A percentile compares a stretch with the other conserved stretches of the same genome.
phyloP scores from a whole-genome alignment of 169 alveolate species.

The Theileria sp. region DNA sequence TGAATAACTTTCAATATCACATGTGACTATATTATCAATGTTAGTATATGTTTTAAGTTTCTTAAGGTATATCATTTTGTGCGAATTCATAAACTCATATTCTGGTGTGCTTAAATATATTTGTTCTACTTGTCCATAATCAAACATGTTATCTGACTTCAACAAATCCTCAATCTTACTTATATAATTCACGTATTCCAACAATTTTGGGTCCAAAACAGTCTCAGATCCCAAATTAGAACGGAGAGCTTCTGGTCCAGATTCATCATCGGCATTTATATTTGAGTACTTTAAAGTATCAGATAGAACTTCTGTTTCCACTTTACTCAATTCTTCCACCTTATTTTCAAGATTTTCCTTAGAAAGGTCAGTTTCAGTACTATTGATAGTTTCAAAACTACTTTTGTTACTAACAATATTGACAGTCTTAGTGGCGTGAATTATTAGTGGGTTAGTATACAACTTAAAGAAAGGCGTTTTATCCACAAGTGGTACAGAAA shows the following conservation, averaged over 20 bases:
- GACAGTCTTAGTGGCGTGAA: background rate
- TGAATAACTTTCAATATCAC: background rate
- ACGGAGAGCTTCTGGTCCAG: background rate
- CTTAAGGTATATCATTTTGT: slow-evolving; percentile 24
- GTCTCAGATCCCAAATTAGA: background rate
- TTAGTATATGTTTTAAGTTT: background rate
- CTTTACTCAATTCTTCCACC: background rate
- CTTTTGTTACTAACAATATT: background rate
- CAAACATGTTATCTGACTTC: background rate
- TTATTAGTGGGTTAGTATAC: slow-evolving; percentile 1
- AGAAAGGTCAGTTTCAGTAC: background rate
- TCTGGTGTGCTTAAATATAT: background rate
- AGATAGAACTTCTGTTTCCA: background rate
- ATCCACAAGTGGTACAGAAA: background rate
- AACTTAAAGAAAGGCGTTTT: background rate
- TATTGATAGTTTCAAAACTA: background rate
- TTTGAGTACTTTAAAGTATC: background rate
- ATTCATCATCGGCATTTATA: background rate
- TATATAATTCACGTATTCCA: slow-evolving; percentile 11
- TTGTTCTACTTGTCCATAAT: background rate
- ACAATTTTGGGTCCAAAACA: background rate
- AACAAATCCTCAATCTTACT: background rate
- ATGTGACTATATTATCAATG: slow-evolving; percentile 6
- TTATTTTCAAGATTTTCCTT: background rate
- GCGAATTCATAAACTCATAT: background rate